A percentile compares a stretch with the other conserved stretches of the same genome.
These are phyloP conservation scores for Aegilops bicornis DNA, from an alignment of 176 grass and related monocot genomes.

Conservation along the genomic window DNA sequence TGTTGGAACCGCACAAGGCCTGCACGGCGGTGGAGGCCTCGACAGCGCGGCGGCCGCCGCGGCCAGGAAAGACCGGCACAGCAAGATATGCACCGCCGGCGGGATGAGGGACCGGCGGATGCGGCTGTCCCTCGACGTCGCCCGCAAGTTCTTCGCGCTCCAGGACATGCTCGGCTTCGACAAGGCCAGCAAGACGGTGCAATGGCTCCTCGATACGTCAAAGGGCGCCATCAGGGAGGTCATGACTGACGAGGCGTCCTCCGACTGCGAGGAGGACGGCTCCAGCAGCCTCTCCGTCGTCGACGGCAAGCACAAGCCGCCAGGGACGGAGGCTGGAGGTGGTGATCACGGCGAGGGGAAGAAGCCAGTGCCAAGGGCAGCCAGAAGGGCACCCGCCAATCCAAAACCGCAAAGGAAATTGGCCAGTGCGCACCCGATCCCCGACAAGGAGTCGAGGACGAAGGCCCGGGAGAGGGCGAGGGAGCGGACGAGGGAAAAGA, in stretches of 20 bases:
- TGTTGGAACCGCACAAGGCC: not conserved
- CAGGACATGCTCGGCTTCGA: slow-evolving; percentile 95
- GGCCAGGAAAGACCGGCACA: slow-evolving; percentile 83
- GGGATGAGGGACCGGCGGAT: slow-evolving; percentile 89
- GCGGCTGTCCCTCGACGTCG: slow-evolving; percentile 86
- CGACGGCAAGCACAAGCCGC: slow-evolving; percentile 45
- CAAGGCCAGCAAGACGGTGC: slow-evolving; percentile 96
- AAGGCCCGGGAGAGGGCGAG: slow-evolving; percentile 87
- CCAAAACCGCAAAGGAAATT: slow-evolving; percentile 43
- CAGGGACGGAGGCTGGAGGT: not conserved
- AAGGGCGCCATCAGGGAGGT: slow-evolving; percentile 76
- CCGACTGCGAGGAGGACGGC: slow-evolving; percentile 57
- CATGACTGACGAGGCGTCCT: slow-evolving; percentile 46
- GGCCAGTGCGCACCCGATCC: slow-evolving; percentile 32
- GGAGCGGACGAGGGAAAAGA: slow-evolving; percentile 87
- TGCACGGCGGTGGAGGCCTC: not conserved
- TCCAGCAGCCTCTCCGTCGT: slow-evolving; percentile 63
- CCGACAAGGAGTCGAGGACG: slow-evolving; percentile 66
- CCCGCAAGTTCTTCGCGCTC: slow-evolving; percentile 81
- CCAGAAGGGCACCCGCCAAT: slow-evolving; percentile 30
- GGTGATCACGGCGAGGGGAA: slow-evolving; percentile 36
- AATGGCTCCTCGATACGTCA: slow-evolving; percentile 86
- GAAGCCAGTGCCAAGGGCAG: slow-evolving; percentile 28
- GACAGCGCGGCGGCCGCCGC: slow-evolving; percentile 18
- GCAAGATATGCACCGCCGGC: slow-evolving; percentile 85